phyloP scores from a whole-genome alignment of 2,329 filamentous ascomycete genomes.

The Colletotrichum endophyticum region DNA sequence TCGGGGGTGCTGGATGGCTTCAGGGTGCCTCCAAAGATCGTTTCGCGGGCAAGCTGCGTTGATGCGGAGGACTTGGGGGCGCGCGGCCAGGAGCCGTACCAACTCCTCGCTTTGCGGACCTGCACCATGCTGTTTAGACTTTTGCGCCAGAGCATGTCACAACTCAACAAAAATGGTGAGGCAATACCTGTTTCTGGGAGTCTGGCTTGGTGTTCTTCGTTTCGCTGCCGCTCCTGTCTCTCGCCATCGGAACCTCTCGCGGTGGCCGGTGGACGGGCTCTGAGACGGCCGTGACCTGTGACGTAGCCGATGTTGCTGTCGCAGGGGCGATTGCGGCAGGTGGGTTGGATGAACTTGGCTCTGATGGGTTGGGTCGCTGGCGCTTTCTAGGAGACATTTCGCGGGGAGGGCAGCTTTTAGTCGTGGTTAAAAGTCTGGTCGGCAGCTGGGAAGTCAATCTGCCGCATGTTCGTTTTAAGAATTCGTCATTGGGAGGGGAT shows the following conservation, averaged over 20 bases:
- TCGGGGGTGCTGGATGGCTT: conserved; percentile 51
- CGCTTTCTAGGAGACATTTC: conserved; percentile 49
- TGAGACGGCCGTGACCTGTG: conserved; percentile 22
- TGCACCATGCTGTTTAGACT: conserved; percentile 27
- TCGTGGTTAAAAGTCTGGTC: neutral
- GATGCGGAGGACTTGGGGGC: conserved; percentile 62
- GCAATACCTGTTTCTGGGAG: conserved; percentile 18
- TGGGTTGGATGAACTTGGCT: conserved; percentile 22
- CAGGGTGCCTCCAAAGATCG: conserved; percentile 61
- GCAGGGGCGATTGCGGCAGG: conserved; percentile 20
- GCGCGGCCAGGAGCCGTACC: conserved; percentile 68
- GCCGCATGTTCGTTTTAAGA: conserved; percentile 15
- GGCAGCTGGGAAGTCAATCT: conserved; percentile 6
- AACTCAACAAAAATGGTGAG: neutral
- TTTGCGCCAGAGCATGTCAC: neutral
- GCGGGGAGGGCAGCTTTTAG: neutral
- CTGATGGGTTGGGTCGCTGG: conserved; percentile 37
- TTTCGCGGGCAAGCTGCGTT: conserved; percentile 65
- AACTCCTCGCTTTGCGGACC: conserved; percentile 60
- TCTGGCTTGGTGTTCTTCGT: neutral
- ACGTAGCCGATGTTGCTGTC: conserved; percentile 21
- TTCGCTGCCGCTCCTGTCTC: conserved; percentile 18
- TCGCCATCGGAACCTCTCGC: conserved; percentile 12
- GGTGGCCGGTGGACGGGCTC: conserved; percentile 9
- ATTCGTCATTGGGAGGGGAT: conserved; percentile 1